Evolutionary conservation across 495 filamentous ascomycete genomes (phyloP).

Genomic region (Xylaria longipes): DNA sequence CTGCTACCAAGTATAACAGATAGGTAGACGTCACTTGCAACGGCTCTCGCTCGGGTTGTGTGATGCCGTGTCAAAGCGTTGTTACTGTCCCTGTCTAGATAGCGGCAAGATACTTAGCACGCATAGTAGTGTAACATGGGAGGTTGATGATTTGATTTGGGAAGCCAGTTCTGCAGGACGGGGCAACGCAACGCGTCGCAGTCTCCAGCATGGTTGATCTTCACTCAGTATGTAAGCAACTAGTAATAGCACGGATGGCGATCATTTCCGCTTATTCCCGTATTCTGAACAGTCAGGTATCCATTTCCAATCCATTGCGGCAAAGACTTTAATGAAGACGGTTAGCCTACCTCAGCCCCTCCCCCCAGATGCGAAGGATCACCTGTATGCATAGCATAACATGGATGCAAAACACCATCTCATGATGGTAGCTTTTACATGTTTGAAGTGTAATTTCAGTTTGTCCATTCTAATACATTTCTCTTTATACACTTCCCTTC

Average conservation of each 20-base stretch:
- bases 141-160: conserved; percentile 11
- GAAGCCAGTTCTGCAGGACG: not conserved
- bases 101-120: not conserved
- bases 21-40: not conserved
- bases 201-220: not conserved
- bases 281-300: not conserved
- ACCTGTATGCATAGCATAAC: conserved; percentile 8
- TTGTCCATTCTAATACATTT: not conserved
- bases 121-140: not conserved
- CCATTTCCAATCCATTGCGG: conserved; percentile 2
- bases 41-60: not conserved
- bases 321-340: not conserved
- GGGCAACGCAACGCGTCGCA: not conserved
- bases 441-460: not conserved
- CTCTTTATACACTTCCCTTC: conserved; percentile 12
- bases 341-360: not conserved
- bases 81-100: not conserved
- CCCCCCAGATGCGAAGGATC: not conserved
- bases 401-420: conserved; percentile 5
- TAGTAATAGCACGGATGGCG: not conserved
- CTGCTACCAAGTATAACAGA: not conserved
- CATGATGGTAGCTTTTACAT: not conserved
- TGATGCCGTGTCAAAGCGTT: not conserved
- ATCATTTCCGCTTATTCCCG: not conserved
- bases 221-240: not conserved